Conservation (phyloP, 352 stramenopile genomes). For the Pythium aristosporum region DNA sequence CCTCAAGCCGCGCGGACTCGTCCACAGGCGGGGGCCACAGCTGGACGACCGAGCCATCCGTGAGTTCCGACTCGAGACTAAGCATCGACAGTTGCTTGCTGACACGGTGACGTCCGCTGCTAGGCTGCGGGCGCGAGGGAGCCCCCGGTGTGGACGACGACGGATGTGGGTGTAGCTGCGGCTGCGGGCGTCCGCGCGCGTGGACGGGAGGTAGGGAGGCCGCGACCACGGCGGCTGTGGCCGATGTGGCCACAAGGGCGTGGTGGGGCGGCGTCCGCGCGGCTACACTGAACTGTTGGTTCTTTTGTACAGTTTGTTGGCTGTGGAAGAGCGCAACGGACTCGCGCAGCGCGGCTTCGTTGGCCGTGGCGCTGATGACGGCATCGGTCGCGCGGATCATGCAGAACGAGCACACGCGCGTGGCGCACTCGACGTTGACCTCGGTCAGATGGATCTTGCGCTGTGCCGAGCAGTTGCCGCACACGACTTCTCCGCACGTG, state of each 20-base stretch:
- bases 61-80: constrained; percentile 64
- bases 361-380: constrained; percentile 46
- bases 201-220: background rate
- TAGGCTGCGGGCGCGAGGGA: background rate
- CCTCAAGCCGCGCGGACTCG: constrained; percentile 45
- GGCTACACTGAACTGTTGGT: background rate
- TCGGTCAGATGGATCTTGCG: constrained; percentile 71
- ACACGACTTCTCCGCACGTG: constrained; percentile 80
- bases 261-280: background rate
- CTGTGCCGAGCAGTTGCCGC: constrained; percentile 67
- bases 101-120: background rate
- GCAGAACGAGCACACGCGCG: constrained; percentile 79
- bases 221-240: constrained; percentile 1
- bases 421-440: constrained; percentile 77
- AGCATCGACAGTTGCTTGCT: constrained; percentile 51
- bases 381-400: constrained; percentile 74
- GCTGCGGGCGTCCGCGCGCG: background rate
- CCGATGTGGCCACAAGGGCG: constrained; percentile 6
- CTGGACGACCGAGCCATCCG: constrained; percentile 59
- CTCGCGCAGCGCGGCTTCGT: constrained; percentile 43
- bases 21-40: constrained; percentile 58
- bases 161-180: background rate
- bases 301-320: background rate
- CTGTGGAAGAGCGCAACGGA: constrained; percentile 30
- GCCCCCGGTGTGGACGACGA: background rate